Conservation (phyloP, 2,329 filamentous ascomycete genomes). For the Aciculosporium take region DNA sequence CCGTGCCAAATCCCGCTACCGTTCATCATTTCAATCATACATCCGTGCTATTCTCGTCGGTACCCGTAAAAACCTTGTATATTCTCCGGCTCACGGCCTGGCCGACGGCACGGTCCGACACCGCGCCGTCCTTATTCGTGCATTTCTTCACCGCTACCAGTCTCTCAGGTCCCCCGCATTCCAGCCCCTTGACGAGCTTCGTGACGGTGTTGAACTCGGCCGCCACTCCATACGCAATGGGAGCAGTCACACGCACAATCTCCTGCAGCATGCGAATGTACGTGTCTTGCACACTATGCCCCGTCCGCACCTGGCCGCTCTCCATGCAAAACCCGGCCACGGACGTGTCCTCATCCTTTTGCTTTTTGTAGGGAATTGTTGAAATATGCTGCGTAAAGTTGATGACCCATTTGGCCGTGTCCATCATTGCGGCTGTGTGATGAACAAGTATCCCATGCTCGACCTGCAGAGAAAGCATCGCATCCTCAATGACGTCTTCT, state of each 20-base stretch:
- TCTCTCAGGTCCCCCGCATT: slow-evolving; percentile 40
- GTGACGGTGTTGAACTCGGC: slow-evolving; percentile 44
- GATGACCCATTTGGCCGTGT: slow-evolving; percentile 60
- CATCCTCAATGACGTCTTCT: slow-evolving; percentile 56
- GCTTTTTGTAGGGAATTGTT: slow-evolving; percentile 55
- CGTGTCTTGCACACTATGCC: slow-evolving; percentile 50
- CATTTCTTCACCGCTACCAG: slow-evolving; percentile 48
- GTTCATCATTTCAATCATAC: no score
- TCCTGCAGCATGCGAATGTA: slow-evolving; percentile 66
- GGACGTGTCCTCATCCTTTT: slow-evolving; percentile 32
- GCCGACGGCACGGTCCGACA: slow-evolving; percentile 41
- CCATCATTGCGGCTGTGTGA: slow-evolving; percentile 44
- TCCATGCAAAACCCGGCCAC: slow-evolving; percentile 66
- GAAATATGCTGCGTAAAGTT: slow-evolving; percentile 68
- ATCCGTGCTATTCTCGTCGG: slow-evolving; percentile 41
- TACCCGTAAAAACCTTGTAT: slow-evolving; percentile 44
- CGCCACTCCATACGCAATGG: slow-evolving; percentile 56
- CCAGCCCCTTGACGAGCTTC: slow-evolving; percentile 44
- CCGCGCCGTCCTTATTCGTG: slow-evolving; percentile 41
- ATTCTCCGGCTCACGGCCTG: slow-evolving; percentile 44
- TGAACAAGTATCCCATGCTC: slow-evolving; percentile 53
- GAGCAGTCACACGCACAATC: slow-evolving; percentile 54
- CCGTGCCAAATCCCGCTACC: no score
- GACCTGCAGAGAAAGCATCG: slow-evolving; percentile 55
- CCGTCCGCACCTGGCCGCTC: slow-evolving; percentile 57